phyloP scores from a whole-genome alignment of 2,329 filamentous ascomycete species.

The Zymoseptoria crescenta region DNA sequence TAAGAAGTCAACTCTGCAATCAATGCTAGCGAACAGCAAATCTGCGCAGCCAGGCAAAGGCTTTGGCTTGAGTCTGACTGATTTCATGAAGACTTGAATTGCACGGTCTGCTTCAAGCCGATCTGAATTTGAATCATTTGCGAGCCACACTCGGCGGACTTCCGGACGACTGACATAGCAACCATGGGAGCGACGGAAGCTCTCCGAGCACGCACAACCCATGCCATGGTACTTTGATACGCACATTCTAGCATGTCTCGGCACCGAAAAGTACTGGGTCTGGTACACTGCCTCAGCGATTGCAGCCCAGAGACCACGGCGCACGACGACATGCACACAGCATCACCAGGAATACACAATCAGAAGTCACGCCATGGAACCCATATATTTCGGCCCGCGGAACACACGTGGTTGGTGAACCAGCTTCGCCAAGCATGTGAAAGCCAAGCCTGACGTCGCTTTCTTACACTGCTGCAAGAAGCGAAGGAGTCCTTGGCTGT shows the following conservation, averaged over 20 bases:
- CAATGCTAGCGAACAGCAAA: slow-evolving; percentile 48
- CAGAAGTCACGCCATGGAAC: not conserved
- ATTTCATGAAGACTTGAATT: slow-evolving; percentile 32
- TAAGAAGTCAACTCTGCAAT: slow-evolving; percentile 56
- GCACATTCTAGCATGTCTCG: not conserved
- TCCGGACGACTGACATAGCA: not conserved
- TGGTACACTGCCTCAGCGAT: not conserved
- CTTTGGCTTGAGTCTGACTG: slow-evolving; percentile 32
- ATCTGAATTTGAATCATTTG: not conserved
- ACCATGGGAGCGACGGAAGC: not conserved
- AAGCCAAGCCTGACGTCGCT: not conserved
- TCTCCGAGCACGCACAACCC: not conserved
- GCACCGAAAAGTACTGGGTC: not conserved
- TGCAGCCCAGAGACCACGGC: not conserved
- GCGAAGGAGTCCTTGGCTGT: not conserved
- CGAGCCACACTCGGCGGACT: not conserved
- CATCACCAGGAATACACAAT: not conserved
- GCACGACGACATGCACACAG: not conserved
- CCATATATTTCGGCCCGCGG: not conserved
- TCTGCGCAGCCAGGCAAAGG: slow-evolving; percentile 10
- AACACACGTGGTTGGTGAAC: not conserved
- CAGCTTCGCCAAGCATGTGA: not conserved
- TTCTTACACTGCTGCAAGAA: not conserved
- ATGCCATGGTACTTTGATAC: not conserved
- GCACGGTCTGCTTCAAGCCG: not conserved